Evolutionary conservation across 2,329 filamentous ascomycete genomes (phyloP).

Genomic region (Neonectria faginata): DNA sequence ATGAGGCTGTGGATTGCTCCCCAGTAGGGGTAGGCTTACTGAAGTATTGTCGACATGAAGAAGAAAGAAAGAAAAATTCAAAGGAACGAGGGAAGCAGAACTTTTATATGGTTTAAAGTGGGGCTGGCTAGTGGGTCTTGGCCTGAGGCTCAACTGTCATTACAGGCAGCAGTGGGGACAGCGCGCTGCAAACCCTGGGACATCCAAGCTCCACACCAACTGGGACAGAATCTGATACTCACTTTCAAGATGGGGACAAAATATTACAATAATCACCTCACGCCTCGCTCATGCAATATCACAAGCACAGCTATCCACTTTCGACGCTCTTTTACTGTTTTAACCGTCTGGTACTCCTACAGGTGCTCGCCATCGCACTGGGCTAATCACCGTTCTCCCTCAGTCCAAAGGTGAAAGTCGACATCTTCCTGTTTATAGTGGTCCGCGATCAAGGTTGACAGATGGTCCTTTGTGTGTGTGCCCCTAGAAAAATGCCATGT

Average conservation of each 20-base stretch:
- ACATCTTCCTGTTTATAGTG: slow-evolving; percentile 82
- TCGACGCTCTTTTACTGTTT: slow-evolving; percentile 27
- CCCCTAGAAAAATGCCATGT: slow-evolving; percentile 58
- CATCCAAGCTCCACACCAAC: not conserved
- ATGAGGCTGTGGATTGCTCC: not conserved
- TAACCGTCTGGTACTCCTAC: slow-evolving; percentile 25
- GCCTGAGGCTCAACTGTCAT: not conserved
- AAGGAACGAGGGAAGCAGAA: not conserved
- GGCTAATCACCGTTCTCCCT: slow-evolving; percentile 42
- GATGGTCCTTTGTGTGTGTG: slow-evolving; percentile 75
- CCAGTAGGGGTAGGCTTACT: not conserved
- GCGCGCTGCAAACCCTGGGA: not conserved
- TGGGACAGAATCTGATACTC: not conserved
- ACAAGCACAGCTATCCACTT: not conserved
- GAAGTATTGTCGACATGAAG: not conserved
- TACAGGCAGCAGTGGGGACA: not conserved
- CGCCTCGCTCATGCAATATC: not conserved
- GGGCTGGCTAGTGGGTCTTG: not conserved
- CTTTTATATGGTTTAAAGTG: not conserved
- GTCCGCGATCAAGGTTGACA: slow-evolving; percentile 79
- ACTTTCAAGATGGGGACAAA: not conserved
- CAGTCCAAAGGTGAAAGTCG: slow-evolving; percentile 65
- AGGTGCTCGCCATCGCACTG: not conserved
- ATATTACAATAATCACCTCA: not conserved
- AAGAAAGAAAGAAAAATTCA: not conserved